Evolutionary conservation across 2,329 filamentous ascomycete species (phyloP).

Genomic region (Beauveria varroae): DNA sequence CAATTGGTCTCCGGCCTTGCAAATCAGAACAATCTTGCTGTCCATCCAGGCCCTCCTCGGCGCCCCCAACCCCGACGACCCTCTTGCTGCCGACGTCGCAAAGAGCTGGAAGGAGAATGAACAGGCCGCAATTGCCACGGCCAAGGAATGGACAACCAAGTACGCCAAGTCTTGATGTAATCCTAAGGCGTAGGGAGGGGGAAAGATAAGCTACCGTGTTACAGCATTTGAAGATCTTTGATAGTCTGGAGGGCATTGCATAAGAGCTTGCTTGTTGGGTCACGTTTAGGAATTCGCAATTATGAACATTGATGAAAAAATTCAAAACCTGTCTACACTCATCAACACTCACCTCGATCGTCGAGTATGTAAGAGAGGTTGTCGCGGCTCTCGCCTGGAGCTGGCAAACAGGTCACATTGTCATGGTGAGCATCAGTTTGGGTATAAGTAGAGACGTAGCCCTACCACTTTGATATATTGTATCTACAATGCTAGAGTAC

Average conservation of each 20-base stretch:
- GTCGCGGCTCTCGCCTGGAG: neutral
- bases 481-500: conserved; percentile 68
- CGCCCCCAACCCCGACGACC: conserved; percentile 95
- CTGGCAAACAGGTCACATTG: neutral
- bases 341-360: neutral
- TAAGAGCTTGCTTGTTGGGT: conserved; percentile 2
- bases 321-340: neutral
- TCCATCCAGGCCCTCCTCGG: conserved; percentile 96
- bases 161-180: conserved; percentile 53
- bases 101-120: conserved; percentile 98
- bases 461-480: conserved; percentile 31
- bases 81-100: conserved; percentile 94
- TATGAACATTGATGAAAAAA: neutral
- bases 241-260: conserved; percentile 1
- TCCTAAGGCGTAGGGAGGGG: neutral
- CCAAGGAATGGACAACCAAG: conserved; percentile 82
- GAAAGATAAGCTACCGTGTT: neutral
- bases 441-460: conserved; percentile 25
- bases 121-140: conserved; percentile 83
- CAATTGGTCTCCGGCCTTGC: conserved; percentile 97
- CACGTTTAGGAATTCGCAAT: neutral
- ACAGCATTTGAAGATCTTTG: neutral
- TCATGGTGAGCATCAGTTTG: conserved; percentile 3
- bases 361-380: too few relatives aligned
- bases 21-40: conserved; percentile 96